Conservation (phyloP, 345 rosid genomes). For the Sapria himalayana region DNA sequence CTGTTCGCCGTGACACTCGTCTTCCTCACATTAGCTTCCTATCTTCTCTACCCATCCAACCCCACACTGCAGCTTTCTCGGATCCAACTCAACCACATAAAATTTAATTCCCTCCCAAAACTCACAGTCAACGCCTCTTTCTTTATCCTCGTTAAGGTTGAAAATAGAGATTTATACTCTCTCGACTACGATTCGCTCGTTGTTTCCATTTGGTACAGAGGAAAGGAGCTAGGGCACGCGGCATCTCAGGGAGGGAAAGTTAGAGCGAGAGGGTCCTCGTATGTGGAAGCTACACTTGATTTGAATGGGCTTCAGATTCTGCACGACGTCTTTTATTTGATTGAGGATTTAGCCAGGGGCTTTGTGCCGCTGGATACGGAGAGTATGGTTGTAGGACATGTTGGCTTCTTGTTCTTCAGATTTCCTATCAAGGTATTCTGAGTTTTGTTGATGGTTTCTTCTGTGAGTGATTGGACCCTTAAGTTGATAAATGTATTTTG, state of each 20-base stretch:
- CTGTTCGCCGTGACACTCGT: conserved; percentile 19
- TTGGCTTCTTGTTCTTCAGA: conserved; percentile 35
- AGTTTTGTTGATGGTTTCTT: neutral
- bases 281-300: conserved; percentile 52
- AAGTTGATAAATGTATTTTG: neutral
- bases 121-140: conserved; percentile 52
- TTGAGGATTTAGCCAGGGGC: conserved; percentile 49
- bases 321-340: conserved; percentile 54
- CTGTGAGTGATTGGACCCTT: neutral
- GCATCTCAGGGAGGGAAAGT: conserved; percentile 33
- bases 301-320: conserved; percentile 49
- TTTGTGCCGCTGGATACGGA: conserved; percentile 45
- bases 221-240: conserved; percentile 50
- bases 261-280: conserved; percentile 44
- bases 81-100: conserved; percentile 34
- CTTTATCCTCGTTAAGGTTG: conserved; percentile 34
- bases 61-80: conserved; percentile 33
- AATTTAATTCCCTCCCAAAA: conserved; percentile 21
- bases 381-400: conserved; percentile 31
- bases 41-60: conserved; percentile 57
- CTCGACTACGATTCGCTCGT: conserved; percentile 34
- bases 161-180: conserved; percentile 46
- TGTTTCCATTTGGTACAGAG: conserved; percentile 61
- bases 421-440: conserved; percentile 43
- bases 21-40: conserved; percentile 27